phyloP scores from a whole-genome alignment of 768 basidiomycete genomes.

The Pleurotus cornucopiae region DNA sequence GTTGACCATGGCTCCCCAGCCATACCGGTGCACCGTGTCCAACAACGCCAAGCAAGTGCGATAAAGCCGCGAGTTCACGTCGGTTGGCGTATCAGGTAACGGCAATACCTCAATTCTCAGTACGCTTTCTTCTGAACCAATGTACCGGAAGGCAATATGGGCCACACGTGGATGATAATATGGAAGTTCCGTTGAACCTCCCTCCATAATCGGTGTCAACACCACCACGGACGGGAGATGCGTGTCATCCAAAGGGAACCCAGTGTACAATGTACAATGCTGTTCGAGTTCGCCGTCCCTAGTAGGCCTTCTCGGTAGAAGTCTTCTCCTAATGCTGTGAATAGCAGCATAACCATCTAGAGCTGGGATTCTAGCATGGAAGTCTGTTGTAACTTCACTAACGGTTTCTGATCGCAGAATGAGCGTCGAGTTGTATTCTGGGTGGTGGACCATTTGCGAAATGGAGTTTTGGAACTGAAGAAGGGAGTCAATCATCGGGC shows the following conservation, averaged over 20 bases:
- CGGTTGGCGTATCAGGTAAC: constrained; percentile 41
- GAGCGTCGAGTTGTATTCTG: constrained; percentile 89
- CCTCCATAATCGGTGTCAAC: constrained; percentile 52
- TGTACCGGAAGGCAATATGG: constrained; percentile 79
- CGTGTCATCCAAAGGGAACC: constrained; percentile 13
- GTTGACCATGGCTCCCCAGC: constrained; percentile 76
- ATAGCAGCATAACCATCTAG: constrained; percentile 33
- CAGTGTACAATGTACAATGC: constrained; percentile 68
- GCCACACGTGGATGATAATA: constrained; percentile 87
- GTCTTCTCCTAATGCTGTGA: constrained; percentile 57
- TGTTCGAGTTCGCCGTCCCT: constrained; percentile 76
- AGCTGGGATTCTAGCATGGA: constrained; percentile 29
- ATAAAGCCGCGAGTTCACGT: constrained; percentile 62
- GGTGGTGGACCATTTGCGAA: constrained; percentile 76
- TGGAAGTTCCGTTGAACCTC: constrained; percentile 48
- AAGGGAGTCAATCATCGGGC: not conserved
- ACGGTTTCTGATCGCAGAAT: constrained; percentile 81
- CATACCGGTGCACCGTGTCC: constrained; percentile 81
- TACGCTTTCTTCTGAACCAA: not conserved
- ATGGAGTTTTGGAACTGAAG: constrained; percentile 69
- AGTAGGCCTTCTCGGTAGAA: constrained; percentile 76
- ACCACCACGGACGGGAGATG: constrained; percentile 36
- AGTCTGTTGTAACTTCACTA: constrained; percentile 28
- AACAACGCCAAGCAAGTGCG: constrained; percentile 79
- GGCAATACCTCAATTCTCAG: constrained; percentile 61